These are phyloP conservation scores for Tolypocladium album DNA, from an alignment of 2,329 filamentous ascomycete species.

Conservation along the genomic window DNA sequence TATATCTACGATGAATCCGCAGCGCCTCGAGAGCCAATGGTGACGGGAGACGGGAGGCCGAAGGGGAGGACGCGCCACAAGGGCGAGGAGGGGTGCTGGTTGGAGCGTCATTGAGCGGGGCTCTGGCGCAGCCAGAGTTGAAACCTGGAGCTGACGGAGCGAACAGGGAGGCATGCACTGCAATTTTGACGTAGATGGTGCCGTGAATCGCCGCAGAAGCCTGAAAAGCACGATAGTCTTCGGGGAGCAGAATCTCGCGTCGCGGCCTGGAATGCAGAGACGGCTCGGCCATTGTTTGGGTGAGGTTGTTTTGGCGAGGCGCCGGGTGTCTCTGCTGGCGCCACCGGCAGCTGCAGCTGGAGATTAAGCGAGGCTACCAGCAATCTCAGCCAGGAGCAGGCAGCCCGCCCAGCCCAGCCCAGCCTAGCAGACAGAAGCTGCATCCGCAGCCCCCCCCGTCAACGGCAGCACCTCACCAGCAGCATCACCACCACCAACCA, in stretches of 20 bases:
- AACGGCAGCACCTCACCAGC: not conserved
- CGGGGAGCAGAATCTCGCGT: not conserved
- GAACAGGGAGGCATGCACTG: not conserved
- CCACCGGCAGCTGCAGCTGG: not conserved
- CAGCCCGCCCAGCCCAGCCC: not conserved
- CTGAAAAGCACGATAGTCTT: not conserved
- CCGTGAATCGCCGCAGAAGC: not conserved
- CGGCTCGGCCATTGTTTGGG: not conserved
- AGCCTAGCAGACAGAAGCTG: not conserved
- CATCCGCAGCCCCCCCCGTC: not conserved
- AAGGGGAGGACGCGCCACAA: not conserved
- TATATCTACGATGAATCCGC: not conserved
- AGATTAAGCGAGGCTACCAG: constrained; percentile 1
- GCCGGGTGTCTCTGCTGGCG: not conserved
- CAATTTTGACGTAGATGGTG: not conserved
- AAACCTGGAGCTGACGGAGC: not conserved
- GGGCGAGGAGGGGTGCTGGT: not conserved
- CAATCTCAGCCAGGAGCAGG: not conserved
- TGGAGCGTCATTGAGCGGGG: not conserved
- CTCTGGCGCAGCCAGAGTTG: not conserved
- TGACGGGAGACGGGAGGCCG: not conserved
- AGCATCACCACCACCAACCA: not conserved
- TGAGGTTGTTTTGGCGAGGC: not conserved
- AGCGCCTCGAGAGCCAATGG: not conserved
- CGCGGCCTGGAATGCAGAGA: not conserved